Base-by-base conservation (phyloP, 306 rosid genomes). In the Cicer yamashitae region DNA sequence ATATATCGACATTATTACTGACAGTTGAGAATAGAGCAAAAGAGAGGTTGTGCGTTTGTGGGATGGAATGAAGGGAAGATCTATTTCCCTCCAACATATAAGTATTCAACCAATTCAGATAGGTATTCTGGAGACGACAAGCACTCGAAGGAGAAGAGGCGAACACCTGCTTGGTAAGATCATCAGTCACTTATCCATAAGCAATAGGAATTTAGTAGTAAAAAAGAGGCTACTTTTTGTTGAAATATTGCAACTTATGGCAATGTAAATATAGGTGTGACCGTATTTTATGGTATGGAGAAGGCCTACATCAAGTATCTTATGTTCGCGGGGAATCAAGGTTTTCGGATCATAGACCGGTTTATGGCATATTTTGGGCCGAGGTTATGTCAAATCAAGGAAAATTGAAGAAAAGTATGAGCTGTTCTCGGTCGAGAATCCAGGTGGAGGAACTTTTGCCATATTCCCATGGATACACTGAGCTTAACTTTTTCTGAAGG, bases 1-100 rank as follows among this genome's bases (percentile, higher is more conserved):
- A 67, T 40, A 12, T 52, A 39, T 39, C 30, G 69, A 25, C 57
- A 25, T 67, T 71, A 67, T 71, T 72, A 63, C 74, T 77, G 70
- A 83, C 98, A 96, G 99, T 63, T 96, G 83, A 77, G 98, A 77
- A 88, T 86, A 74, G 99, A 96, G 85, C 99, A 96, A 78, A 92
- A 85, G 84, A 84, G 88, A 50, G 97, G 99, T 8, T 96, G 87
- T 25, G 93, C 87, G 6, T 96, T 96, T 82, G 84, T 60, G 8
- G 97, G 99, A 65, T 96, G 99, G 99, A 92, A 88, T 40, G 99
- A 96, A 85, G 99, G 99, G 76, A 96, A 87, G 88, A 96, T 96
- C 45, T 92, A 92, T 78, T 96, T 96, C 79, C 99, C 99, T 51
- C 99, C 99, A 66, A 96, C 99, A 7, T 96, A 96, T 85, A 96